These are phyloP conservation scores for Mycena rebaudengoi DNA, from an alignment of 768 basidiomycete species.

Conservation along the genomic window DNA sequence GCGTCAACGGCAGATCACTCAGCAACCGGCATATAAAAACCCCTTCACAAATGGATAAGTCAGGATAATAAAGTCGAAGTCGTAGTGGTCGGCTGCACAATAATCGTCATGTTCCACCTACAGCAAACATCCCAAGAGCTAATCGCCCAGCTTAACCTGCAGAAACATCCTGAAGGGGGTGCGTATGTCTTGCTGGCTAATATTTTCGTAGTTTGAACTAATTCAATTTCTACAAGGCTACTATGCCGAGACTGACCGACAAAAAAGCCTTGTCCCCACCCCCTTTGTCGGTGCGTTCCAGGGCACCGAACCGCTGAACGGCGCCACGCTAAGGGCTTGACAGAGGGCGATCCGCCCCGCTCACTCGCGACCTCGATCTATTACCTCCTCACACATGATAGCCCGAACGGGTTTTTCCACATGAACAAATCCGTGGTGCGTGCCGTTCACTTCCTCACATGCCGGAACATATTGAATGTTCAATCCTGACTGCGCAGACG, in stretches of 20 bases:
- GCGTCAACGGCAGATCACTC: too few species aligned
- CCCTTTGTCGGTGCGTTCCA: slow-evolving; percentile 11
- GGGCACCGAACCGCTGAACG: too few species aligned
- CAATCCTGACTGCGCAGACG: slow-evolving; percentile 42
- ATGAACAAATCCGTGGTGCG: slow-evolving; percentile 58
- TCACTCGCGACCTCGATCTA: slow-evolving; percentile 55
- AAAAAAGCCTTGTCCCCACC: background rate
- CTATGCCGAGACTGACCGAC: slow-evolving; percentile 9
- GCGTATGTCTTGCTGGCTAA: background rate
- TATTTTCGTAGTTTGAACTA: background rate
- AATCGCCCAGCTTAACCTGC: background rate
- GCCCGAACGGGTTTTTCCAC: slow-evolving; percentile 50
- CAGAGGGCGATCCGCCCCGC: slow-evolving; percentile 31
- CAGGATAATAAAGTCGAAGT: too few species aligned
- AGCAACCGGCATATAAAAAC: too few species aligned
- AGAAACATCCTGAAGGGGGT: slow-evolving; percentile 10
- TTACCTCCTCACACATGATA: slow-evolving; percentile 54
- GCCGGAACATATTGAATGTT: background rate
- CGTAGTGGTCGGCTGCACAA: too few species aligned
- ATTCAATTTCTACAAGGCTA: background rate
- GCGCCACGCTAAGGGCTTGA: background rate
- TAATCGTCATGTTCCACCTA: background rate
- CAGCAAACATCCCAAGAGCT: background rate
- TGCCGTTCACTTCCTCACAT: background rate
- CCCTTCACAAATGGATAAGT: too few species aligned